Percentiles rank a stretch among this genome's conserved stretches.
Conservation (phyloP, 2,329 filamentous ascomycete species). For the Exophiala spinifera region DNA sequence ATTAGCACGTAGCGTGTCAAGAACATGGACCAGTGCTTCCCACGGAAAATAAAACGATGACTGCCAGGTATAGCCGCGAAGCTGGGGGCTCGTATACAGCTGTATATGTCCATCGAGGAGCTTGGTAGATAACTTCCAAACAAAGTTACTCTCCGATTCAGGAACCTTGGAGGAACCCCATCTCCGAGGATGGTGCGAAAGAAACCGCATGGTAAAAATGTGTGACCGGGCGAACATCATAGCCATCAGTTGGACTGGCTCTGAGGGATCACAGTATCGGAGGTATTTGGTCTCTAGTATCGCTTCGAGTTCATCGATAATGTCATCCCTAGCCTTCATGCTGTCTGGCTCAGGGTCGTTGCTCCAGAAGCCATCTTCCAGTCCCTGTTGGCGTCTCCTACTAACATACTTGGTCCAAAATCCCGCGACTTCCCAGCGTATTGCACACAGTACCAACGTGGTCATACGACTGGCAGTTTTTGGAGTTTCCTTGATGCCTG, state of each 20-base stretch:
- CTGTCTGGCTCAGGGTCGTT: background rate
- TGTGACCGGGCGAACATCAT: background rate
- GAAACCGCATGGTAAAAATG: conserved; percentile 13
- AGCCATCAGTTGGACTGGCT: conserved; percentile 41
- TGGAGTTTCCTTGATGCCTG: conserved; percentile 9
- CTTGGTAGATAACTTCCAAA: conserved; percentile 32
- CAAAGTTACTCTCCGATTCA: conserved; percentile 30
- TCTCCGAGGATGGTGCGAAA: conserved; percentile 32
- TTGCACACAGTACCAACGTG: conserved; percentile 55
- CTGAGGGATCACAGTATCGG: conserved; percentile 51
- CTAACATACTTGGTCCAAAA: conserved; percentile 27
- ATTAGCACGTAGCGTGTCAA: conserved; percentile 37
- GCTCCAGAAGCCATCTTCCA: conserved; percentile 15
- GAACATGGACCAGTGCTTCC: conserved; percentile 37
- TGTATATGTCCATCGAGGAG: conserved; percentile 35
- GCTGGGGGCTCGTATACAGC: conserved; percentile 28
- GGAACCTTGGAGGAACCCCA: conserved; percentile 31
- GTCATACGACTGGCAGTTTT: conserved; percentile 49
- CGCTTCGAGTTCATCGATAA: conserved; percentile 45
- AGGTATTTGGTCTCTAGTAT: conserved; percentile 46
- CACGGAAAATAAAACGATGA: conserved; percentile 34
- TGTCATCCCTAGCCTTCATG: conserved; percentile 41
- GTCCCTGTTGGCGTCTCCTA: conserved; percentile 36
- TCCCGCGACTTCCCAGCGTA: conserved; percentile 52
- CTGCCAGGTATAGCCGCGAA: conserved; percentile 35